Evolutionary conservation across 305 asterid genomes (phyloP).

Genomic region (Ajuga reptans): DNA sequence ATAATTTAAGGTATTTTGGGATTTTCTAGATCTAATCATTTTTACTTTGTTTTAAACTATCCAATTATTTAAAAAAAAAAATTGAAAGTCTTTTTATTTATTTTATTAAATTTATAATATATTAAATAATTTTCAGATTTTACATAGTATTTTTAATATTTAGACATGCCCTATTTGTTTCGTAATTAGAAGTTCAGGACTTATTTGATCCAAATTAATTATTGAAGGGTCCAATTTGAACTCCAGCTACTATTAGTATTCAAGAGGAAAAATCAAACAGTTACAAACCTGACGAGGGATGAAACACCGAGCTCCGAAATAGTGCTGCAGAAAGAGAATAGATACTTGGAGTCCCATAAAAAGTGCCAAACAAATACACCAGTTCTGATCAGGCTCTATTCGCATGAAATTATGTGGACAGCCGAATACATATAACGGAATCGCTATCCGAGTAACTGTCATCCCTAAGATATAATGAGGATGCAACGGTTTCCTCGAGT

Average conservation of each 20-base stretch:
- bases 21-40: no score
- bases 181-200: no score
- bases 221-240: not conserved
- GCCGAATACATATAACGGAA: conserved; percentile 81
- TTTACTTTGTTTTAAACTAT: no score
- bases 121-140: no score
- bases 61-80: no score
- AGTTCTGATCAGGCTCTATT: conserved; percentile 58
- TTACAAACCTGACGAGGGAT: conserved; percentile 81
- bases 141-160: no score
- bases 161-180: no score
- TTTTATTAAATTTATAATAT: no score
- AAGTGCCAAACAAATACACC: conserved; percentile 69
- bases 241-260: not conserved
- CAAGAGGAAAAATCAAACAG: not conserved
- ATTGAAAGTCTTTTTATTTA: no score
- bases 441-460: conserved; percentile 69
- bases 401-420: conserved; percentile 97
- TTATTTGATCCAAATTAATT: no score
- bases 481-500: conserved; percentile 89
- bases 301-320: conserved; percentile 91
- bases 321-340: conserved; percentile 82
- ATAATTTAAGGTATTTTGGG: no score
- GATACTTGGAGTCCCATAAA: conserved; percentile 73
- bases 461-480: conserved; percentile 92